Evolutionary conservation across 768 basidiomycete genomes (phyloP).

Genomic region (Mycena galopus): DNA sequence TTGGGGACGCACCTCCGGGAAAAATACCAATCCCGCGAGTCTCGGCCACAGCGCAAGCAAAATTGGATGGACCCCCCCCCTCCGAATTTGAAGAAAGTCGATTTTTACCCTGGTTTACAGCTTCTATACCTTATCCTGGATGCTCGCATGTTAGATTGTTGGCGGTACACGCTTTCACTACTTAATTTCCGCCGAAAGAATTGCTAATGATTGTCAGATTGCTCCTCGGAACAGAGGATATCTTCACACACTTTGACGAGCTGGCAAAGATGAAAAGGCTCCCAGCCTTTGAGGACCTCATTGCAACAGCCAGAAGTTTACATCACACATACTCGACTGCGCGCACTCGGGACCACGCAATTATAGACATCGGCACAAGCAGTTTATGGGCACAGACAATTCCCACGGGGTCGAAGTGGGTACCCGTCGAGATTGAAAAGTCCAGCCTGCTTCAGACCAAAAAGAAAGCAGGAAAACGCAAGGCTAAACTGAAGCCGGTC

Average conservation of each 20-base stretch:
- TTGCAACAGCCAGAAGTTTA: neutral
- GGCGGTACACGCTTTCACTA: constrained; percentile 40
- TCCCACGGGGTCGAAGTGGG: neutral
- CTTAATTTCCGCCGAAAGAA: neutral
- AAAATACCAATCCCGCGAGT: constrained; percentile 45
- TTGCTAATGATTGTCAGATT: neutral
- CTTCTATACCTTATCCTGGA: constrained; percentile 44
- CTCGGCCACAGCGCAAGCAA: constrained; percentile 47
- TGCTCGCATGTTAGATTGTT: constrained; percentile 49
- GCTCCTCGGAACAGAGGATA: neutral
- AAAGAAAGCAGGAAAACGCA: neutral
- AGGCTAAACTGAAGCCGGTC: neutral
- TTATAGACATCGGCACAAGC: neutral
- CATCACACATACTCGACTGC: constrained; percentile 6
- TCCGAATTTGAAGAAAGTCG: constrained; percentile 41
- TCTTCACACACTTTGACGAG: neutral
- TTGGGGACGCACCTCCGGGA: constrained; percentile 40
- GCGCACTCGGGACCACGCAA: constrained; percentile 9
- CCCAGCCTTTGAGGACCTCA: constrained; percentile 9
- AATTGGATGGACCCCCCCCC: constrained; percentile 45
- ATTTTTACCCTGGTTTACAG: constrained; percentile 42
- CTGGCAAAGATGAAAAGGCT: neutral
- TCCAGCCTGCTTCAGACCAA: neutral
- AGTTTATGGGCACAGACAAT: constrained; percentile 7
- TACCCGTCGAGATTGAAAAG: neutral